Evolutionary conservation across 768 basidiomycete genomes (phyloP), one percentile per base, ranked within the genome.

Genomic region (Kockovaella imperatae): DNA sequence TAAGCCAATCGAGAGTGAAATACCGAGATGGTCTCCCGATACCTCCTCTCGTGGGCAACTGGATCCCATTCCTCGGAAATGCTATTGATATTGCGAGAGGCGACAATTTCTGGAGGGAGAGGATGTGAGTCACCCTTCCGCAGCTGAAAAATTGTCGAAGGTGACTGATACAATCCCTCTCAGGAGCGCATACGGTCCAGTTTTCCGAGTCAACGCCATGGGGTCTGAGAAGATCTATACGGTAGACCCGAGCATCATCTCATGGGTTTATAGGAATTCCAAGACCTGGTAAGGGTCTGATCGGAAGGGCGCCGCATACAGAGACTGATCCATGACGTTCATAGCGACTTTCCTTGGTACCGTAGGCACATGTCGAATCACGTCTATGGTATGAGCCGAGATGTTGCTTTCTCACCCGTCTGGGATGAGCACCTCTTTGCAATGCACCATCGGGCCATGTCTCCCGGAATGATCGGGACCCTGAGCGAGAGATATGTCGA

Each of bases 21-120:
- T n/a, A n/a, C n/a, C n/a, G n/a, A n/a, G 28, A 49, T 41, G 52
- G 35, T 6, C 36, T 45, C 7, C 57, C 57, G 11, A 40, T 48
- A 23, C 54, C 58, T 3, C 59, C 59, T 0, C 25, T 53, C 11
- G 38, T 60, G 8, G 26, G 42, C 11, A 30, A 47, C 30, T 57
- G 55, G 55, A 25, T 56, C 6, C 59, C 59, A 2, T 60, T 53
- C 34, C 13, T 60, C 11, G 59, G 59, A 1, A 49, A 28, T 40
- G 59, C 45, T 0, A 17, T 60, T 21, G n/a, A 20, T 17, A 50
- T 60, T 48, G 43, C 55, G 3, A 34, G 17, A 7, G 56, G 59
- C 2, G 59, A 60, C 47, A 5, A 6, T 4, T 60, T 60, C 52
- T 57, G 47, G 48, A 17, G 18, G 6, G 35, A 35, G 10, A 23